phyloP scores from a whole-genome alignment of 2,329 filamentous ascomycete genomes.

The Trematosphaeria pertusa region DNA sequence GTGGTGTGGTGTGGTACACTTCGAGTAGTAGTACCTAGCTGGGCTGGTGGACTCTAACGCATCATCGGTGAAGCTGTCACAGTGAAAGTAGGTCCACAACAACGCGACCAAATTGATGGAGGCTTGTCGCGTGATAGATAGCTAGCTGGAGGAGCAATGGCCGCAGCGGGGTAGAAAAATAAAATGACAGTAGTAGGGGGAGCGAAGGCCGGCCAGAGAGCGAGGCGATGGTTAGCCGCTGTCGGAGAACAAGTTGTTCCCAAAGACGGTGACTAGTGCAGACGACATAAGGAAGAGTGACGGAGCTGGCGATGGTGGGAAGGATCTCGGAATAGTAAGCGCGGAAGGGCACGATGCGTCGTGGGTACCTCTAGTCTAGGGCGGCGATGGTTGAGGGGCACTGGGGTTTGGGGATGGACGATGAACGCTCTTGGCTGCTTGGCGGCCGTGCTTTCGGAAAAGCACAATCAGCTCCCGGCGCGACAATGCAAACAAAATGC shows the following conservation, averaged over 20 bases:
- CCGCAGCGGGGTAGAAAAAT: conserved; percentile 35
- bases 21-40: conserved; percentile 18
- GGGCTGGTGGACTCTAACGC: conserved; percentile 25
- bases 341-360: conserved; percentile 36
- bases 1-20: conserved; percentile 28
- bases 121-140: conserved; percentile 14
- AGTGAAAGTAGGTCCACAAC: conserved; percentile 4
- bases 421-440: conserved; percentile 24
- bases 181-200: conserved; percentile 25
- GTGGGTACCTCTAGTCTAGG: conserved; percentile 31
- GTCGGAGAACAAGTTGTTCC: conserved; percentile 47
- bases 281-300: conserved; percentile 45
- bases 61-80: conserved; percentile 22
- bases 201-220: conserved; percentile 34
- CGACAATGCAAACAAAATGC: not conserved
- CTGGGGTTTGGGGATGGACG: conserved; percentile 10
- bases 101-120: conserved; percentile 14
- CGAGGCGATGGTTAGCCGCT: conserved; percentile 39
- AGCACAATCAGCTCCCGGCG: too few species aligned
- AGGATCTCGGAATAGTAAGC: conserved; percentile 38
- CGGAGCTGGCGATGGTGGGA: conserved; percentile 20
- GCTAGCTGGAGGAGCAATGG: conserved; percentile 25
- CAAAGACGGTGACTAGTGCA: conserved; percentile 37
- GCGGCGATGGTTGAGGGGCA: conserved; percentile 19
- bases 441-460: conserved; percentile 17